Evolutionary conservation across 768 basidiomycete species (phyloP).

Genomic region (Saitozyma podzolica): DNA sequence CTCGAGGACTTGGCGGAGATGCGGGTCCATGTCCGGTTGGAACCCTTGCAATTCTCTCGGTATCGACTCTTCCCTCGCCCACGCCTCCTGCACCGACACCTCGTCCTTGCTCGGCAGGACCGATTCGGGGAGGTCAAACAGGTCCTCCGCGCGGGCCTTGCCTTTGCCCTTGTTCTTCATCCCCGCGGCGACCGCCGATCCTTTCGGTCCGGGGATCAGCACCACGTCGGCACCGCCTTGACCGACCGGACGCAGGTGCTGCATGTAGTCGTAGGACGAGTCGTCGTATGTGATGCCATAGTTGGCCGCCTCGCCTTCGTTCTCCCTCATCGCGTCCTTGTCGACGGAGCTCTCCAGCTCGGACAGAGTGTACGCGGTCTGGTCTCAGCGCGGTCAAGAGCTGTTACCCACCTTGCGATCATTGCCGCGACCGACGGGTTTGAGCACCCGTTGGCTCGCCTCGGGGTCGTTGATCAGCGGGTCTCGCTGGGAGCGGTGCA

Average conservation of each 20-base stretch:
- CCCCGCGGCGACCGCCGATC: slow-evolving; percentile 35
- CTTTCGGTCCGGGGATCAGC: slow-evolving; percentile 38
- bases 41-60: slow-evolving; percentile 83
- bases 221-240: slow-evolving; percentile 62
- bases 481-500: slow-evolving; percentile 92
- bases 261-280: slow-evolving; percentile 96
- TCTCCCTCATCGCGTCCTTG: slow-evolving; percentile 57
- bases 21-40: slow-evolving; percentile 94
- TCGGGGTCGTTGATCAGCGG: slow-evolving; percentile 92
- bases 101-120: slow-evolving; percentile 63
- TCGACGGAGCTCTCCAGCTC: slow-evolving; percentile 66
- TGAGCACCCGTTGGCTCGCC: slow-evolving; percentile 84
- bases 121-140: slow-evolving; percentile 24
- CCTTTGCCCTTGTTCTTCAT: slow-evolving; percentile 53
- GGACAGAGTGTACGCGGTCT: slow-evolving; percentile 69
- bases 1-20: slow-evolving; percentile 85
- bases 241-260: slow-evolving; percentile 81
- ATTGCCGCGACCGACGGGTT: slow-evolving; percentile 73
- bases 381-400: background rate
- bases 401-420: slow-evolving; percentile 57
- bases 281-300: slow-evolving; percentile 96
- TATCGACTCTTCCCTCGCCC: slow-evolving; percentile 67
- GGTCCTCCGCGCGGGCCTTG: slow-evolving; percentile 56
- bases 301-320: slow-evolving; percentile 79
- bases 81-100: slow-evolving; percentile 58